Evolutionary conservation across 371 early-diverging fungal genomes (phyloP).

Genomic region (Apophysomyces ossiformis): DNA sequence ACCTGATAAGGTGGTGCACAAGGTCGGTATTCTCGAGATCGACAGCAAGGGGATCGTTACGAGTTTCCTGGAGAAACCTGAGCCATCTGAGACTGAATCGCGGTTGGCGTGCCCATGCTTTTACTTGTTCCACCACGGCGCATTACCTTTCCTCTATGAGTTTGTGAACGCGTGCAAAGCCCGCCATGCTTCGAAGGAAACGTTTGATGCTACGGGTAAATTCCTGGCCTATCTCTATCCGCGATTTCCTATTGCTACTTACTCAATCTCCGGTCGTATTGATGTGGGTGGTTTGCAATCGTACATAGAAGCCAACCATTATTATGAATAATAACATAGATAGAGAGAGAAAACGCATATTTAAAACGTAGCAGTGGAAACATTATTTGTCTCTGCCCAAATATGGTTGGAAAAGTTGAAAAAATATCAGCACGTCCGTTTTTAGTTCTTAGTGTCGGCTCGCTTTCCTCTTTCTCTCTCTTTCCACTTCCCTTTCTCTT

Average conservation of each 20-base stretch:
- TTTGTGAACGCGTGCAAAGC: constrained; percentile 46
- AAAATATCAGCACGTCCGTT: neutral
- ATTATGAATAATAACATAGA: constrained; percentile 30
- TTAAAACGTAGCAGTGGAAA: neutral
- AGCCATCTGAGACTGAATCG: constrained; percentile 43
- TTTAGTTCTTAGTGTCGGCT: neutral
- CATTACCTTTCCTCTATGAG: constrained; percentile 38
- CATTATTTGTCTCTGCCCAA: neutral
- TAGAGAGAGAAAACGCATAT: neutral
- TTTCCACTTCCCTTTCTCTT: too few relatives aligned
- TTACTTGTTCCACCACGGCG: constrained; percentile 45
- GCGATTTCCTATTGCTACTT: constrained; percentile 44
- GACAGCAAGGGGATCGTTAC: constrained; percentile 37
- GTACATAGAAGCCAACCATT: constrained; percentile 58
- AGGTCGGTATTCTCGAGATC: constrained; percentile 62
- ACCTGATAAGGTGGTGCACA: constrained; percentile 46
- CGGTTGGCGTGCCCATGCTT: constrained; percentile 69
- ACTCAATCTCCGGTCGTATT: constrained; percentile 59
- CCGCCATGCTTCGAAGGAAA: constrained; percentile 40
- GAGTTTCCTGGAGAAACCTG: constrained; percentile 63
- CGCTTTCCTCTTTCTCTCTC: too few relatives aligned
- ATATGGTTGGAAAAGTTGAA: neutral
- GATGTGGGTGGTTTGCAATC: constrained; percentile 65
- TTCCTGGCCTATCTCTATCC: constrained; percentile 57
- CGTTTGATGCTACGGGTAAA: constrained; percentile 66